These are phyloP conservation scores for Cyberlindnera suaveolens DNA, from an alignment of 805 yeast genomes.

Conservation along the genomic window DNA sequence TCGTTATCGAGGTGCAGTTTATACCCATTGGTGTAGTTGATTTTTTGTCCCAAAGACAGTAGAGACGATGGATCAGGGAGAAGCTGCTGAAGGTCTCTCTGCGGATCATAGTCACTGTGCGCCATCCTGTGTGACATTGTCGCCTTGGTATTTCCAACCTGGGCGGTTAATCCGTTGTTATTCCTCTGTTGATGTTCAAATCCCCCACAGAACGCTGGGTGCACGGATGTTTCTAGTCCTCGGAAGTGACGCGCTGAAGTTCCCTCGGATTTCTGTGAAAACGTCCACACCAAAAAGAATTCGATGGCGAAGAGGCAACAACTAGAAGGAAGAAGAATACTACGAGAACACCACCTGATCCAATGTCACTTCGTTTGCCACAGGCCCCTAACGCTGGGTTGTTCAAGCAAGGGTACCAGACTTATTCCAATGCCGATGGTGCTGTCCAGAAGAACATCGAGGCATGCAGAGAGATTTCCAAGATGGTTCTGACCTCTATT, in stretches of 20 bases:
- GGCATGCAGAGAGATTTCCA: constrained; percentile 89
- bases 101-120: constrained; percentile 43
- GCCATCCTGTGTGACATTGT: neutral
- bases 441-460: constrained; percentile 88
- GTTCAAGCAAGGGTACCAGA: constrained; percentile 91
- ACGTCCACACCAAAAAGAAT: too few relatives aligned
- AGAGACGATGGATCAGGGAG: constrained; percentile 47
- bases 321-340: too few relatives aligned
- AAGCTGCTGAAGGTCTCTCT: constrained; percentile 43
- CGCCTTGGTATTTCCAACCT: too few relatives aligned
- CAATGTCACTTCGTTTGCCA: constrained; percentile 87
- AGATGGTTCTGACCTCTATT: constrained; percentile 87
- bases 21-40: constrained; percentile 44
- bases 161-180: too few relatives aligned
- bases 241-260: too few relatives aligned
- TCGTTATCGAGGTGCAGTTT: constrained; percentile 42
- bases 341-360: neutral
- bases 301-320: too few relatives aligned
- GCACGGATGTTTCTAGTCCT: too few relatives aligned
- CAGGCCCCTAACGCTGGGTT: constrained; percentile 89
- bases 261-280: too few relatives aligned
- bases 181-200: too few relatives aligned
- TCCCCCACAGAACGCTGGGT: too few relatives aligned
- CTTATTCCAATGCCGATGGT: constrained; percentile 85
- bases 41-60: constrained; percentile 42